Conservation (phyloP, 2,329 filamentous ascomycete species). For the Ilyonectria sp. region DNA sequence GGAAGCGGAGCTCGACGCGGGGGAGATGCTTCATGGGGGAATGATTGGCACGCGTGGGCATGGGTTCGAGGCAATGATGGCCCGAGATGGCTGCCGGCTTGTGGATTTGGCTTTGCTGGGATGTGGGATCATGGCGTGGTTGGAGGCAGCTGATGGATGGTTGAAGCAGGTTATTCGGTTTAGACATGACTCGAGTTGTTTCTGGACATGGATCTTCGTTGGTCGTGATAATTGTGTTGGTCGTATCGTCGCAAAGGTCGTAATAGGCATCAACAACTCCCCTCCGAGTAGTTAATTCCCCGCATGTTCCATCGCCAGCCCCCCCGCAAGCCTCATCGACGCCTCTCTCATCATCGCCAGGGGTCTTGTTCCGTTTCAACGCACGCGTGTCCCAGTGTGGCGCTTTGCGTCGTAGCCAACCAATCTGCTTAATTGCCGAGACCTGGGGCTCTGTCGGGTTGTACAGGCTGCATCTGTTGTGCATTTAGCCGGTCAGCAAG, state of each 20-base stretch:
- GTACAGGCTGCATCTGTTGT: background rate
- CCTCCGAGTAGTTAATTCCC: background rate
- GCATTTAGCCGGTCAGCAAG: constrained; percentile 22
- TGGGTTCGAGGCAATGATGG: constrained; percentile 38
- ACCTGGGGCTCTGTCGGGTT: constrained; percentile 1
- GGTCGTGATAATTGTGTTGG: background rate
- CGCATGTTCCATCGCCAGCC: background rate
- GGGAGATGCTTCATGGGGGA: constrained; percentile 15
- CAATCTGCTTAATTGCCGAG: constrained; percentile 7
- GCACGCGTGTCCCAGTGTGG: background rate
- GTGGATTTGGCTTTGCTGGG: background rate
- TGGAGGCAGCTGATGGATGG: background rate
- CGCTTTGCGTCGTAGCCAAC: background rate
- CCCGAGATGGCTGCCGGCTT: constrained; percentile 35
- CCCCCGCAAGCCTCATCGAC: background rate
- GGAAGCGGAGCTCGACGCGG: constrained; percentile 32
- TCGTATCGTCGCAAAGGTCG: background rate
- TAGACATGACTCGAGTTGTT: background rate
- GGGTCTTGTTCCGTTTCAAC: background rate
- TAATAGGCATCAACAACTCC: too few relatives aligned
- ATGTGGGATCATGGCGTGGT: constrained; percentile 2
- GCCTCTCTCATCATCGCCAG: constrained; percentile 6
- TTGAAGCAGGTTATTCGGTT: background rate
- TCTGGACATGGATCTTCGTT: background rate
- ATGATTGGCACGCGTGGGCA: constrained; percentile 24